Conservation (phyloP, 2,329 filamentous ascomycete species). For the Juglanconis juglandina region DNA sequence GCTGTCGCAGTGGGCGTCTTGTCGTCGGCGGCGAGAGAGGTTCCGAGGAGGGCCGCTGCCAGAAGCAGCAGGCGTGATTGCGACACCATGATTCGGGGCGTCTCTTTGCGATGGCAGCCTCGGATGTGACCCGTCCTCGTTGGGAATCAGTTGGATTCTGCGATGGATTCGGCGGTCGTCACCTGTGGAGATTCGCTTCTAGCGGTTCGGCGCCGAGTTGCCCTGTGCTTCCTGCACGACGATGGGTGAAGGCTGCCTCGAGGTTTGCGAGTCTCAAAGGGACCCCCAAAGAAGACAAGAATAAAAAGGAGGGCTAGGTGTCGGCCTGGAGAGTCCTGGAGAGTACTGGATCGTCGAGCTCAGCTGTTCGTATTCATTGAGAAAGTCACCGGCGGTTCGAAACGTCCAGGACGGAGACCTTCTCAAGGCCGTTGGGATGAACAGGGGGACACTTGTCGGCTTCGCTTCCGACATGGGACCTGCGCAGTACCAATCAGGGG, state of each 20-base stretch:
- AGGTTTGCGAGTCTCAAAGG: neutral
- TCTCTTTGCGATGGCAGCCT: neutral
- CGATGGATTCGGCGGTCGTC: neutral
- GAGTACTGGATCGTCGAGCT: too few relatives aligned
- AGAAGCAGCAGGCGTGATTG: conserved; percentile 14
- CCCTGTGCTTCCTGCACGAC: neutral
- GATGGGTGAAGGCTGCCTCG: neutral
- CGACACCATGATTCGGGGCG: conserved; percentile 4
- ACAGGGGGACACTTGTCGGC: too few relatives aligned
- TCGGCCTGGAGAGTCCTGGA: too few relatives aligned
- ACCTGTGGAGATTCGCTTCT: neutral
- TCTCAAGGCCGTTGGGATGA: too few relatives aligned
- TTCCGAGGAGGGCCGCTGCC: conserved; percentile 8
- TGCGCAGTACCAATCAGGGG: too few relatives aligned
- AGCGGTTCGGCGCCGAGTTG: neutral
- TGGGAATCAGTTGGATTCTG: neutral
- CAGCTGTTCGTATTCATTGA: too few relatives aligned
- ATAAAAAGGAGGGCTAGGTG: too few relatives aligned
- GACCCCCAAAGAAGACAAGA: neutral
- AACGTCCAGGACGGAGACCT: too few relatives aligned
- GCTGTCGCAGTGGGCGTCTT: conserved; percentile 39
- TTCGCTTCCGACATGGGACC: too few relatives aligned
- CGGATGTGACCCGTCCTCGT: neutral
- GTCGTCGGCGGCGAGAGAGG: conserved; percentile 15
- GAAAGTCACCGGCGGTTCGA: too few relatives aligned